Conservation (phyloP, 2,329 filamentous ascomycete genomes). For the Colletotrichum musae region DNA sequence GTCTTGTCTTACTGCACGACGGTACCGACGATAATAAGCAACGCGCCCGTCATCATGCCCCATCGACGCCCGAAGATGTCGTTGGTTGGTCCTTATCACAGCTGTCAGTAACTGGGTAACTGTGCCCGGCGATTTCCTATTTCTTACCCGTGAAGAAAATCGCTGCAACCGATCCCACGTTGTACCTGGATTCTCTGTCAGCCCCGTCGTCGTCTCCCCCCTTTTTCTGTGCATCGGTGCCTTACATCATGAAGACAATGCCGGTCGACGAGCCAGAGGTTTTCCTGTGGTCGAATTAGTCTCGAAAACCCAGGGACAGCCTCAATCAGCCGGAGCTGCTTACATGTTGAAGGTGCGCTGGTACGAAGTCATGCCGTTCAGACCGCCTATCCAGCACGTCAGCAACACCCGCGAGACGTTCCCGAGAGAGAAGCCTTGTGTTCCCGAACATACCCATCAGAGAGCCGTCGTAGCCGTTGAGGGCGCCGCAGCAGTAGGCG, state of each 20-base stretch:
- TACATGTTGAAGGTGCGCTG: conserved; percentile 39
- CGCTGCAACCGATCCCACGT: conserved; percentile 58
- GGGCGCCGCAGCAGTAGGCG: conserved; percentile 40
- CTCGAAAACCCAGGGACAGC: no score
- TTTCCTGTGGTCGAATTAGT: conserved; percentile 35
- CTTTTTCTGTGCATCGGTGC: neutral
- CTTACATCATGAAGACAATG: conserved; percentile 56
- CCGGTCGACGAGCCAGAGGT: conserved; percentile 36
- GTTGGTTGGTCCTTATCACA: conserved; percentile 50
- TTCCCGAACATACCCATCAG: conserved; percentile 15
- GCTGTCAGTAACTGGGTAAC: conserved; percentile 50
- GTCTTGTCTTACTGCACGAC: conserved; percentile 48
- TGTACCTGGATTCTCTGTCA: conserved; percentile 49
- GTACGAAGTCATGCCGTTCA: conserved; percentile 48
- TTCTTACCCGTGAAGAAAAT: conserved; percentile 37
- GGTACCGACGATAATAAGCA: conserved; percentile 59
- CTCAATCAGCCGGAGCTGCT: neutral
- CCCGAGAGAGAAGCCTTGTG: neutral
- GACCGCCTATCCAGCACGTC: conserved; percentile 3
- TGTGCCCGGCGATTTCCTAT: neutral
- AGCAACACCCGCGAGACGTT: neutral
- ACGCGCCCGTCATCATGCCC: conserved; percentile 57
- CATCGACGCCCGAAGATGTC: conserved; percentile 57
- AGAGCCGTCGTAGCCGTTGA: conserved; percentile 38
- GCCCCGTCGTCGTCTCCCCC: neutral